Base-by-base conservation (phyloP, 108 stramenopile genomes). In the Cyclotella kingstonii region DNA sequence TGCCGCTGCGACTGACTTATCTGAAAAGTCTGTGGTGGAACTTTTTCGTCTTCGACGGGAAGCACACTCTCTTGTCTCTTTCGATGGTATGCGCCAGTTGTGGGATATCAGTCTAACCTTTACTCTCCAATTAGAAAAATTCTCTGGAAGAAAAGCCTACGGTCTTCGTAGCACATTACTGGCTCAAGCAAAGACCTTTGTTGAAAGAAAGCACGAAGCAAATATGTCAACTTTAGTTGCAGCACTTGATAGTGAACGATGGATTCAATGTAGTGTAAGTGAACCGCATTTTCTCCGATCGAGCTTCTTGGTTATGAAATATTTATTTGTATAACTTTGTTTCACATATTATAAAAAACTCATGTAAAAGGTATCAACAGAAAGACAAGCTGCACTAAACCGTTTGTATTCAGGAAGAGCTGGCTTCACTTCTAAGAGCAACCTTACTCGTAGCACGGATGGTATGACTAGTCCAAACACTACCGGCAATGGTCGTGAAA, bases 181-280 rank as follows among this genome's bases (percentile, higher is more conserved):
- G 23, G 81, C 89, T 0, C 96, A 97, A 56, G 93, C 93, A 0
- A 94, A 94, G 71, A 82, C 85, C 2, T 97, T 93, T 69, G 79
- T 97, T n/a, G 95, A 95, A 59, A 61, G 90, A 41, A 81, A 80
- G 53, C 96, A 97, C 63, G 92, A 95, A 71, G 75, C 81, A 23
- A 92, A 95, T 54, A 96, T 95, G 90, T 81, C 88, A 49, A 66
- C 77, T 6, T 59, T 94, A 47, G 90, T 84, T 8, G 84, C 89
- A 15, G 87, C 92, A 2, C 71, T 97, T n/a, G 96, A 97, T 72
- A 84, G 90, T 19, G 96, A 97, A 76, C 81, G 85, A 48, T 97
- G 96, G 96, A 70, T 78, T 14, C 89, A 95, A 60, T 94, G 89
- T 59, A 93, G 91, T 69, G 97, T 90, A 50, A 68, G 82, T 62